These are phyloP conservation scores for Aspergillus eucalypticola DNA, from an alignment of 2,329 filamentous ascomycete species.

Conservation along the genomic window DNA sequence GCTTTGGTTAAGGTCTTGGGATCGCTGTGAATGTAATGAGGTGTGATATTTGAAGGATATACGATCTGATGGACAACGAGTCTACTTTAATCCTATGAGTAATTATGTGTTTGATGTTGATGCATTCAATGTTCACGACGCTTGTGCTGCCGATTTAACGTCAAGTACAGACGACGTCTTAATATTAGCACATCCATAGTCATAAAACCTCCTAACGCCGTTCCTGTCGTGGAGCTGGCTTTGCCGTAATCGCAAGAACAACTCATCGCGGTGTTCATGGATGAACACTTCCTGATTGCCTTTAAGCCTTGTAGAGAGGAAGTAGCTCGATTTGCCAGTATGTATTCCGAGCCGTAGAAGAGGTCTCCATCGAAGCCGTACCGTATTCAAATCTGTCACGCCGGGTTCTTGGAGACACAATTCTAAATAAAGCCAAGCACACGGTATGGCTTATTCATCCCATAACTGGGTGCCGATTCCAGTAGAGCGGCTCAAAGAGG, in stretches of 20 bases:
- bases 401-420: neutral
- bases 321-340: neutral
- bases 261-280: neutral
- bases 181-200: constrained; percentile 1
- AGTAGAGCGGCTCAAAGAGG: neutral
- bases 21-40: constrained; percentile 24
- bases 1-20: constrained; percentile 32
- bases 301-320: neutral
- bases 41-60: constrained; percentile 13
- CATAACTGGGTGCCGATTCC: neutral
- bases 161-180: constrained; percentile 5
- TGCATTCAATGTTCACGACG: constrained; percentile 45
- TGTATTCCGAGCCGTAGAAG: neutral
- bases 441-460: neutral
- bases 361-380: neutral
- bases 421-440: neutral
- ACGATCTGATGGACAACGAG: constrained; percentile 28
- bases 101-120: constrained; percentile 21
- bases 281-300: neutral
- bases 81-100: constrained; percentile 38
- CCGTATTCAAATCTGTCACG: neutral
- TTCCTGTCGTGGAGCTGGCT: neutral
- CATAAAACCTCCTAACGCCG: neutral
- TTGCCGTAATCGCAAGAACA: neutral
- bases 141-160: constrained; percentile 28